phyloP scores from a whole-genome alignment of 352 stramenopile species.

The Globisporangium iwayamae region DNA sequence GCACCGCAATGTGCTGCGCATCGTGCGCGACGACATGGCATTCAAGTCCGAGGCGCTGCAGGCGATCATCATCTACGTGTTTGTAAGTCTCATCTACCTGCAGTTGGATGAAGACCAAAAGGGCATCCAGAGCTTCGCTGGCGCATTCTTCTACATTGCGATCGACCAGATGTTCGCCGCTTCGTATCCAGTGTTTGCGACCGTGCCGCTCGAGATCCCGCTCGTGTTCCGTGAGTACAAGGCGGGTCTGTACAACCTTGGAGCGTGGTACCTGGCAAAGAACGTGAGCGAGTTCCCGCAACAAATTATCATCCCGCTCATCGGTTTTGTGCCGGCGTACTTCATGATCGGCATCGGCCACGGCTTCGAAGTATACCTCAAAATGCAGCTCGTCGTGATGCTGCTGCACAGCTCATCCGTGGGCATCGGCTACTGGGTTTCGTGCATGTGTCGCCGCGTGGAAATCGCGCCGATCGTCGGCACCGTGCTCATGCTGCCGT shows the following conservation, averaged over 20 bases:
- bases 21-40: conserved; percentile 30
- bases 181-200: conserved; percentile 30
- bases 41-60: conserved; percentile 29
- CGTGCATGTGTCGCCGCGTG: conserved; percentile 25
- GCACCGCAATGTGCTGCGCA: conserved; percentile 26
- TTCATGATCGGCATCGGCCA: conserved; percentile 40
- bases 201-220: conserved; percentile 38
- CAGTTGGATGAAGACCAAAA: conserved; percentile 35
- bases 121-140: conserved; percentile 42
- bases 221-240: conserved; percentile 45
- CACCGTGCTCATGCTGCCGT: conserved; percentile 31
- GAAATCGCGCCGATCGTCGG: conserved; percentile 37
- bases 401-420: conserved; percentile 31
- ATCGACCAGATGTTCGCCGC: conserved; percentile 35
- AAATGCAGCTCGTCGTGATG: conserved; percentile 35
- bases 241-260: conserved; percentile 29
- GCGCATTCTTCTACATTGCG: conserved; percentile 45
- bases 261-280: conserved; percentile 48
- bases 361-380: conserved; percentile 31
- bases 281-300: conserved; percentile 46
- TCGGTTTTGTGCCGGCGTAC: conserved; percentile 34
- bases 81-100: conserved; percentile 45
- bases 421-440: conserved; percentile 41
- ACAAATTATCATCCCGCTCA: conserved; percentile 40
- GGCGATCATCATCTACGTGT: conserved; percentile 32